These are phyloP conservation scores for Macaranga tanarius DNA, from an alignment of 441 rosid genomes.

Conservation along the genomic window DNA sequence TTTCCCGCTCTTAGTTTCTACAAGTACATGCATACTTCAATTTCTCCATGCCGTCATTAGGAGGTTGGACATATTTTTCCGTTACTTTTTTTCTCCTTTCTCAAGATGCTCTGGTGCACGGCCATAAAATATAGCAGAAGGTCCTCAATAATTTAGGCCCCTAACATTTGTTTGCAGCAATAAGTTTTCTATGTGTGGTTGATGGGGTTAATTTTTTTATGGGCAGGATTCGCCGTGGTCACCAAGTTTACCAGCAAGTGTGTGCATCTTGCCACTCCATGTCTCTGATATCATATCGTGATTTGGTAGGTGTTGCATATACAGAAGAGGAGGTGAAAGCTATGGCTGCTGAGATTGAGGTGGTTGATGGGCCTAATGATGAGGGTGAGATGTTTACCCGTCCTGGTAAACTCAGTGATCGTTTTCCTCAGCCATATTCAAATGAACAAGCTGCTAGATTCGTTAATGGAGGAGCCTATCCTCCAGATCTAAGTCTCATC, in stretches of 20 bases:
- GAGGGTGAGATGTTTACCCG: conserved; percentile 99
- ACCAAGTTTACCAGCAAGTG: conserved; percentile 96
- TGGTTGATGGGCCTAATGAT: conserved; percentile 97
- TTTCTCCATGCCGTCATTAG: neutral
- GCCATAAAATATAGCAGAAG: neutral
- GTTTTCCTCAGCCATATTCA: conserved; percentile 86
- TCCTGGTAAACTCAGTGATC: conserved; percentile 99
- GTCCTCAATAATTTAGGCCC: neutral
- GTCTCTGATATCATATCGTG: conserved; percentile 95
- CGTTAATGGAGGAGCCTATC: conserved; percentile 99
- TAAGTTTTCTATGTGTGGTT: neutral
- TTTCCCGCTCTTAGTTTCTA: neutral
- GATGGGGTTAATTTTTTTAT: conserved; percentile 26
- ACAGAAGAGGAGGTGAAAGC: conserved; percentile 98
- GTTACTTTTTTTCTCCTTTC: neutral
- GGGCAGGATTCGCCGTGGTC: conserved; percentile 98
- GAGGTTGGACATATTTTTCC: neutral
- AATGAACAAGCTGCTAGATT: conserved; percentile 98
- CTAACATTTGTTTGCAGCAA: neutral
- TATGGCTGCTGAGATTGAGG: conserved; percentile 99
- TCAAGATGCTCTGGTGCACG: neutral
- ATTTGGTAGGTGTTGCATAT: conserved; percentile 97
- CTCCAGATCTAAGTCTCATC: conserved; percentile 98
- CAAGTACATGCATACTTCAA: neutral
- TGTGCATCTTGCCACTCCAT: conserved; percentile 99